Base-by-base conservation (phyloP, 345 rosid genomes). In the Ailanthus altissimus region DNA sequence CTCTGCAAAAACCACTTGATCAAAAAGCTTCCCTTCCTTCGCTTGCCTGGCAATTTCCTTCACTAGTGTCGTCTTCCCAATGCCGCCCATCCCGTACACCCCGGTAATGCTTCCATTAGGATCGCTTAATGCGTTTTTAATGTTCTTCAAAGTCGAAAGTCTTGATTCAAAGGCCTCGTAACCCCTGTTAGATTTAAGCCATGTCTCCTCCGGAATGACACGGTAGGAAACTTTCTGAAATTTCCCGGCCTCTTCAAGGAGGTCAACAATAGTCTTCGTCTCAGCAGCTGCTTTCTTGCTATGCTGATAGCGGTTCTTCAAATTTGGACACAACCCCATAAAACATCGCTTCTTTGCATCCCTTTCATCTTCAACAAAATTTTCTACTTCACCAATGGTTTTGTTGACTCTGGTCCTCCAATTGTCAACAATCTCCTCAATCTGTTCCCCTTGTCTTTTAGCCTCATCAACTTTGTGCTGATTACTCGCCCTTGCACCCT, bases 91-190 rank as follows among this genome's bases (percentile, higher is more conserved):
- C 6, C 84, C 81, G 11, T 67, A 56, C 3, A 81, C 16, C n/a
- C 81, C 84, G 61, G 74, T 54, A 14, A 51, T 51, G 53, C 28
- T 45, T 25, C 74, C 46, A 16, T 16, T 80, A 57, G 66, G 64
- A 45, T 68, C 71, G 7, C 12, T 25, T 11, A 74, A 16, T 16
- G 76, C 75, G 8, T 5, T 14, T 45, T 59, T 5, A 28, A 49
- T 49, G 1, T 45, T 21, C 43, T 49, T 42, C 61, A 78, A 0
- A 32, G 45, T 26, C 0, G 32, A 18, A n/a, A 61, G 40, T 74
- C 84, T 78, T 16, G 81, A 81, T 23, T 78, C 79, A 36, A 81
- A 69, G 13, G 67, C 36, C 74, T 62, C 43, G 7, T 68, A 81
- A 43, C 46, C 72, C 21, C 43, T 64, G 47, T 23, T 4, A 5